phyloP scores from a whole-genome alignment of 225 moss, liverwort and hornwort genomes.

The Pleurozium schreberi region DNA sequence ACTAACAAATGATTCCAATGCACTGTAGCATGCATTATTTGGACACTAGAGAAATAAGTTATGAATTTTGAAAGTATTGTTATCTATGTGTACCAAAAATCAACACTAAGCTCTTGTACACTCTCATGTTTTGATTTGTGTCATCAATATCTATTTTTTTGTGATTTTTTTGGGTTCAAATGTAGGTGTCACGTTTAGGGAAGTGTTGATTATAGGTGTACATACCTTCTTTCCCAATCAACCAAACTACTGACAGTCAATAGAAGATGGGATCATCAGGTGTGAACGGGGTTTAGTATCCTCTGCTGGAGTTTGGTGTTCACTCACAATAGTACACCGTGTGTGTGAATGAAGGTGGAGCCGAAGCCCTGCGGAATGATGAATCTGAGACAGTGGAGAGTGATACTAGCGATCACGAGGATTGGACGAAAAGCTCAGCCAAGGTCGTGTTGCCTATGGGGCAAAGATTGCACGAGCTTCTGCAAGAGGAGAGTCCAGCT shows the following conservation, averaged over 20 bases:
- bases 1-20: not conserved
- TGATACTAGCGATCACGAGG: conserved; percentile 18
- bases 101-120: not conserved
- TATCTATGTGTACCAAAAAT: too few species aligned
- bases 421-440: conserved; percentile 2
- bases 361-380: conserved; percentile 3
- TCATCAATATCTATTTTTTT: not conserved
- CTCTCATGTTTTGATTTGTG: not conserved
- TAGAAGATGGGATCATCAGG: not conserved
- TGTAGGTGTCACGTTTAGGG: not conserved
- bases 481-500: conserved; percentile 14
- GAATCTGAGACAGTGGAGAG: conserved; percentile 20
- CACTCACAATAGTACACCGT: not conserved
- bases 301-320: not conserved
- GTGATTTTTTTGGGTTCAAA: not conserved
- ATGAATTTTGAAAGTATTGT: not conserved
- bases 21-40: not conserved
- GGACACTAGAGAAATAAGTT: not conserved
- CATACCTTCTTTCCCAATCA: not conserved
- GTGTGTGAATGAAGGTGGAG: conserved; percentile 12
- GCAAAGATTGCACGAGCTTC: conserved; percentile 22
- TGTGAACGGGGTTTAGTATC: not conserved
- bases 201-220: not conserved
- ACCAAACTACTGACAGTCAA: not conserved
- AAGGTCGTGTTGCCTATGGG: conserved; percentile 31